A percentile compares a stretch with the other conserved stretches of the same genome.
Evolutionary conservation across 2,329 filamentous ascomycete species (phyloP).

Genomic region (Fusarium foetens): DNA sequence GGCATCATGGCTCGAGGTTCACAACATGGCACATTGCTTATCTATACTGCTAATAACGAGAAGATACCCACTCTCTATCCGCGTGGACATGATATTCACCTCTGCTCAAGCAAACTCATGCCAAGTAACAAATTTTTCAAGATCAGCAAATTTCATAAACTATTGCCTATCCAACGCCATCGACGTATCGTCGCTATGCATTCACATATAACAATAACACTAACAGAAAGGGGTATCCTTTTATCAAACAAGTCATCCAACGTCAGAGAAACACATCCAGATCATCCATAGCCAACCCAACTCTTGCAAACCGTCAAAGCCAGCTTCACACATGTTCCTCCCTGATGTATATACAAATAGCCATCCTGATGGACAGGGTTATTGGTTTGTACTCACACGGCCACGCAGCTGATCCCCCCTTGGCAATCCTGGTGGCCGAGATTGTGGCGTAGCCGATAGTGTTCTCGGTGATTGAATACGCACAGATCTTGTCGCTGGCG

Average conservation of each 20-base stretch:
- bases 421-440: conserved; percentile 3
- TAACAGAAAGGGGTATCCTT: conserved; percentile 43
- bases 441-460: conserved; percentile 26
- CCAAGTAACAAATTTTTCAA: background rate
- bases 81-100: background rate
- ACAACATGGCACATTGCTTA: background rate
- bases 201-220: conserved; percentile 16
- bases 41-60: background rate
- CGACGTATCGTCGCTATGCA: conserved; percentile 29
- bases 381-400: conserved; percentile 16
- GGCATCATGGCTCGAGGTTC: background rate
- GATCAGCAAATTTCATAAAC: conserved; percentile 1
- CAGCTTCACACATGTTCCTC: background rate
- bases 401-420: conserved; percentile 14
- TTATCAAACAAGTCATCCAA: conserved; percentile 37
- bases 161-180: conserved; percentile 37
- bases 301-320: background rate
- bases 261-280: conserved; percentile 29
- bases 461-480: conserved; percentile 40
- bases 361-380: conserved; percentile 1
- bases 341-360: conserved; percentile 10
- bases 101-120: background rate
- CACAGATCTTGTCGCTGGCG: conserved; percentile 37
- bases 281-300: conserved; percentile 7
- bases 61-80: background rate